These are phyloP conservation scores for Cotoneaster glaucophyllus DNA, from an alignment of 306 rosid species.

Conservation along the genomic window DNA sequence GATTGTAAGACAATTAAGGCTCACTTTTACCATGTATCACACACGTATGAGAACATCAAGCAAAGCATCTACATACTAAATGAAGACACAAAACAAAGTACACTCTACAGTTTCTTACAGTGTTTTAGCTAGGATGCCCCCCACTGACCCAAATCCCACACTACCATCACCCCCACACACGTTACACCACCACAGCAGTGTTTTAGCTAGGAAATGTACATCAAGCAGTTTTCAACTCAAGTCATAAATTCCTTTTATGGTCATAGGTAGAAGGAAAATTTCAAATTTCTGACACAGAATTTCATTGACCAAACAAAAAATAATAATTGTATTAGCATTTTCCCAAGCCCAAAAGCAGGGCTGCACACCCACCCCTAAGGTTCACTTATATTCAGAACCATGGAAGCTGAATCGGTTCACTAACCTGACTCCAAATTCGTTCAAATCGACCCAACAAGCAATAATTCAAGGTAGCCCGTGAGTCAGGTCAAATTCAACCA, in stretches of 20 bases:
- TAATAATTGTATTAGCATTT: neutral
- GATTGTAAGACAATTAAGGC: neutral
- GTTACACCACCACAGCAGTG: neutral
- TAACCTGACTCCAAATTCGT: constrained; percentile 18
- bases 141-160: neutral
- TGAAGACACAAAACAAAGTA: neutral
- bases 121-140: neutral
- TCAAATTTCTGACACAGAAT: neutral
- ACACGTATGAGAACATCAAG: neutral
- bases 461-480: constrained; percentile 11
- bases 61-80: neutral
- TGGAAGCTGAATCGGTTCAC: constrained; percentile 11
- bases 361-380: neutral
- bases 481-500: constrained; percentile 10
- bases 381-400: neutral
- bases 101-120: neutral
- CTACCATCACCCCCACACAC: neutral
- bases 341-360: neutral
- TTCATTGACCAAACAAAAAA: neutral
- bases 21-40: neutral
- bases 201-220: too few relatives aligned
- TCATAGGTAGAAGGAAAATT: neutral
- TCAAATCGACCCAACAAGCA: constrained; percentile 25
- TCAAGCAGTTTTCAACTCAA: neutral
- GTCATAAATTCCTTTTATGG: neutral